A percentile compares a stretch with the other conserved stretches of the same genome.
Evolutionary conservation across 73 alveolate species (phyloP).

Genomic region (Tetrahymena thermophila): DNA sequence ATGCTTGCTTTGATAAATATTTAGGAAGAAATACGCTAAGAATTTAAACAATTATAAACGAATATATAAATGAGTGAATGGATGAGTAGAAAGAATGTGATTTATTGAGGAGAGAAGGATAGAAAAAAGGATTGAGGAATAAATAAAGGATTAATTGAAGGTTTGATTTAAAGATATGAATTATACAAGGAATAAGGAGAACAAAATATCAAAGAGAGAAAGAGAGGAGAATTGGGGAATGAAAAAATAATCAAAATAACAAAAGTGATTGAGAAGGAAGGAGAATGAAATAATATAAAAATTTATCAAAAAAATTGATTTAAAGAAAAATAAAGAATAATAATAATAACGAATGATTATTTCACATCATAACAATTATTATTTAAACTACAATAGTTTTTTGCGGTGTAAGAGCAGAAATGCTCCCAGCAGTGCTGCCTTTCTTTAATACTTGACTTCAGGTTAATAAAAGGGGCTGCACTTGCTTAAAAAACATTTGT

Average conservation of each 20-base stretch:
- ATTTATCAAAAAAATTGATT: not conserved
- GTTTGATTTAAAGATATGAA: not conserved
- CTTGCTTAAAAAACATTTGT: not conserved
- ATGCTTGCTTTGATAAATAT: no score
- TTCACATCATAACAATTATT: not conserved
- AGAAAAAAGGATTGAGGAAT: not conserved
- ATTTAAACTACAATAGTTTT: not conserved
- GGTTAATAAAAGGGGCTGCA: not conserved
- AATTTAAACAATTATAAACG: not conserved
- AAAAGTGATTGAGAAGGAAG: not conserved
- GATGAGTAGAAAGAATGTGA: not conserved
- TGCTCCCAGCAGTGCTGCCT: conserved; percentile 3
- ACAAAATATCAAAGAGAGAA: not conserved
- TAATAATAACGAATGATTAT: not conserved
- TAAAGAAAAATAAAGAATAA: not conserved
- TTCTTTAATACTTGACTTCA: not conserved
- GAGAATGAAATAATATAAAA: not conserved
- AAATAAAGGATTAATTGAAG: not conserved
- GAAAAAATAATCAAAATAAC: not conserved
- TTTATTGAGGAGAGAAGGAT: not conserved
- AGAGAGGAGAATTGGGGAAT: not conserved
- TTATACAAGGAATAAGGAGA: not conserved
- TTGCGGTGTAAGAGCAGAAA: not conserved
- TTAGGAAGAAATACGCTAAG: not conserved
- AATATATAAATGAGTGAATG: not conserved